Evolutionary conservation across 1,284 basidiomycete genomes (phyloP).

Genomic region (Leccinum pseudoinsigne): DNA sequence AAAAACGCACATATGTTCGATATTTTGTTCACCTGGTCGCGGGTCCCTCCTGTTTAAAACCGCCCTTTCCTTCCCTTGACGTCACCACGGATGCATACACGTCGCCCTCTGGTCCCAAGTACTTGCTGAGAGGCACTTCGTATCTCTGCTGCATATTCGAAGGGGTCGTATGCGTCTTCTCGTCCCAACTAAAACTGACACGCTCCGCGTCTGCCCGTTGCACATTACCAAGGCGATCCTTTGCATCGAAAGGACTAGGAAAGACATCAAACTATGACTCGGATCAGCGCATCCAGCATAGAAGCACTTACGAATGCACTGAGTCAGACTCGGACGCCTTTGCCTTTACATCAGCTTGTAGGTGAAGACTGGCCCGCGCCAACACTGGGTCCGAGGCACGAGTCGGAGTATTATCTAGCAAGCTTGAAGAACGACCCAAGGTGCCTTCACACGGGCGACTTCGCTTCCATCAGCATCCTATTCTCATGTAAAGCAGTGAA

Average conservation of each 20-base stretch:
- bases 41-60: background rate
- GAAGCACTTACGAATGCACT: conserved; percentile 10
- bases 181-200: conserved; percentile 11
- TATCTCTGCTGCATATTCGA: conserved; percentile 10
- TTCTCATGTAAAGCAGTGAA: background rate
- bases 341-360: background rate
- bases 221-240: background rate
- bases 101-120: conserved; percentile 6
- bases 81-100: background rate
- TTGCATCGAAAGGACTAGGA: conserved; percentile 6
- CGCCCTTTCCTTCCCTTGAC: background rate
- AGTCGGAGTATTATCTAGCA: background rate
- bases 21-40: conserved; percentile 11
- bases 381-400: background rate
- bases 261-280: conserved; percentile 4
- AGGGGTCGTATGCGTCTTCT: background rate
- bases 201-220: background rate
- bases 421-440: background rate
- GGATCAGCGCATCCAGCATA: background rate
- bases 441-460: background rate
- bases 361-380: background rate
- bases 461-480: conserved; percentile 4
- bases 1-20: background rate
- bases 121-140: conserved; percentile 21
- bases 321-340: background rate